Evolutionary conservation across 768 basidiomycete genomes (phyloP).

Genomic region (Tylopilus sp.): DNA sequence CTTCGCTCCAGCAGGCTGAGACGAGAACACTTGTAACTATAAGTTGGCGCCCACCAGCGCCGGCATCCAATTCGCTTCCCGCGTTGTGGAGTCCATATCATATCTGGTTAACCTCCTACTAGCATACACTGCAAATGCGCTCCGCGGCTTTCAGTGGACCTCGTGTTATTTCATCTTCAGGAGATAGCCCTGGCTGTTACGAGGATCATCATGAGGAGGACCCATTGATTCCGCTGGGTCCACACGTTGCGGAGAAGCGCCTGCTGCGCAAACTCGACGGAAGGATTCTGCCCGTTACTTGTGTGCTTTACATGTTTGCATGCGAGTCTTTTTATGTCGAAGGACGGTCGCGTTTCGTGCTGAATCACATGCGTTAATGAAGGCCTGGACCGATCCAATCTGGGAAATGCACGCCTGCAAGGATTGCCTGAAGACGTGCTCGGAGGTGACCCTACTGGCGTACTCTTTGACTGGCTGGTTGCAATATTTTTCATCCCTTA

Average conservation of each 20-base stretch:
- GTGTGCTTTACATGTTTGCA: conserved; percentile 70
- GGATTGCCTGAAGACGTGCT: conserved; percentile 63
- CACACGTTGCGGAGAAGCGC: conserved; percentile 40
- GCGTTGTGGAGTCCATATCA: too few relatives aligned
- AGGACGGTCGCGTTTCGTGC: not conserved
- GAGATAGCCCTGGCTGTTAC: not conserved
- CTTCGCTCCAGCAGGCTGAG: too few relatives aligned
- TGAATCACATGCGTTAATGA: not conserved
- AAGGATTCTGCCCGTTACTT: conserved; percentile 68
- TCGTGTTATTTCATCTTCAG: conserved; percentile 1
- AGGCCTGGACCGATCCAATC: conserved; percentile 70
- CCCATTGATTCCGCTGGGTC: conserved; percentile 15
- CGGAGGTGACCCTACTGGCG: conserved; percentile 63
- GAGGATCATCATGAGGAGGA: conserved; percentile 14
- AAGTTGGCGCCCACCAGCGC: too few relatives aligned
- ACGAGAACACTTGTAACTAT: too few relatives aligned
- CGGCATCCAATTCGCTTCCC: too few relatives aligned
- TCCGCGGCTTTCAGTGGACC: too few relatives aligned
- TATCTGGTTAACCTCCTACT: too few relatives aligned
- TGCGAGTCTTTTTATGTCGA: conserved; percentile 45
- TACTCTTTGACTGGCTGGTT: conserved; percentile 72
- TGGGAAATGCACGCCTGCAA: conserved; percentile 80
- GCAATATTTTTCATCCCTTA: conserved; percentile 79
- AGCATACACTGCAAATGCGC: too few relatives aligned
- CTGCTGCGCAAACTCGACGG: conserved; percentile 63